These are phyloP conservation scores for Cucumis variabilis DNA, from an alignment of 331 rosid genomes.

Conservation along the genomic window DNA sequence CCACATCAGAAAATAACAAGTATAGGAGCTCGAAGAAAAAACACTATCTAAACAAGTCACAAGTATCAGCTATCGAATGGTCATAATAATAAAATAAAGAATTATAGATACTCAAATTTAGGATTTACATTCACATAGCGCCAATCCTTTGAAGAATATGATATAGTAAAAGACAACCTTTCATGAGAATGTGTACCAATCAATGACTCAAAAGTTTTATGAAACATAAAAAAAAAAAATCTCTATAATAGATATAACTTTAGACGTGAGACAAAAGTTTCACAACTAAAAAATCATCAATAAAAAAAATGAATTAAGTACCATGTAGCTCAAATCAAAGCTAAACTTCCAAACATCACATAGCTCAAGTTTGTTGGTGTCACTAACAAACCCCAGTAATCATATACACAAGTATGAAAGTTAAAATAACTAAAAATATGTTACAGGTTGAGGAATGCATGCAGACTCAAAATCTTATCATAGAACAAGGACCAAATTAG, in stretches of 20 bases:
- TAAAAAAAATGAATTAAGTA: background rate
- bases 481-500: background rate
- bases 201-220: no score
- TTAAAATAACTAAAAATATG: no score
- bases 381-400: background rate
- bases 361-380: background rate
- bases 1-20: no score
- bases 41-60: background rate
- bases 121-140: no score
- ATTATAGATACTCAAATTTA: background rate
- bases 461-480: conserved; percentile 1
- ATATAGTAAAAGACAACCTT: no score
- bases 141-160: no score
- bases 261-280: no score
- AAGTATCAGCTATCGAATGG: background rate
- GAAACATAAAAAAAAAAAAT: no score
- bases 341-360: background rate
- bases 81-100: background rate
- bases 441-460: background rate
- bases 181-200: no score
- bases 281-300: background rate
- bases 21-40: background rate
- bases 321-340: background rate
- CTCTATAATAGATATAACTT: no score
- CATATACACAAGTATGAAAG: no score